Percentiles rank a stretch among this genome's conserved stretches.
Conservation (phyloP, 202 grass and related monocot species). For the Carex sylvatica region DNA sequence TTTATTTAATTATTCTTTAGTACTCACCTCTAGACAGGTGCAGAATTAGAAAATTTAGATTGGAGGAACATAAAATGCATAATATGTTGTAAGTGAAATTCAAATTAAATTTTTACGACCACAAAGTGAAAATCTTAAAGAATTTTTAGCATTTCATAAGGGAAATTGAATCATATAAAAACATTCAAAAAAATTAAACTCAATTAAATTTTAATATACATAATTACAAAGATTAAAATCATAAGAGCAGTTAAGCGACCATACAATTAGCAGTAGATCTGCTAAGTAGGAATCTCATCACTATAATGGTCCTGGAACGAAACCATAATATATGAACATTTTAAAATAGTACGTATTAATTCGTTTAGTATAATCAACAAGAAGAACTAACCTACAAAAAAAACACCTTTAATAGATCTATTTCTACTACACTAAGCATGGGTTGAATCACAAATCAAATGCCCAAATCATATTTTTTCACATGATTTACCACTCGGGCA, state of each 20-base stretch:
- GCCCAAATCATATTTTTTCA: constrained; percentile 12
- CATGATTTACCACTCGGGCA: constrained; percentile 7
- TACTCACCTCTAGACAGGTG: background rate
- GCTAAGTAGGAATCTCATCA: background rate
- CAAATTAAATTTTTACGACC: too few relatives aligned
- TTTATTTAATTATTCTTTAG: background rate
- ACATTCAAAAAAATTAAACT: too few relatives aligned
- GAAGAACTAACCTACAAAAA: constrained; percentile 16
- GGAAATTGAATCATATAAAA: too few relatives aligned
- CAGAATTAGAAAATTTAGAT: too few relatives aligned
- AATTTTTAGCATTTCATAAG: too few relatives aligned
- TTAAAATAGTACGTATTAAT: background rate
- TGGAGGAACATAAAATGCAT: too few relatives aligned
- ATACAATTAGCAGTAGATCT: too few relatives aligned
- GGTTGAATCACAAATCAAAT: constrained; percentile 10
- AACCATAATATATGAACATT: background rate
- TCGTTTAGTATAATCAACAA: constrained; percentile 1
- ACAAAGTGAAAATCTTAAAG: too few relatives aligned
- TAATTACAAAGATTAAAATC: too few relatives aligned
- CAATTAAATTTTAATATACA: too few relatives aligned
- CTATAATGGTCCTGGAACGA: background rate
- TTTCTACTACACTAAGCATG: constrained; percentile 13
- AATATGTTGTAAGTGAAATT: too few relatives aligned
- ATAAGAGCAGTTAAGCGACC: too few relatives aligned
- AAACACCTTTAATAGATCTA: constrained; percentile 10